phyloP scores from a whole-genome alignment of 441 rosid genomes.

The Populus hybrid region DNA sequence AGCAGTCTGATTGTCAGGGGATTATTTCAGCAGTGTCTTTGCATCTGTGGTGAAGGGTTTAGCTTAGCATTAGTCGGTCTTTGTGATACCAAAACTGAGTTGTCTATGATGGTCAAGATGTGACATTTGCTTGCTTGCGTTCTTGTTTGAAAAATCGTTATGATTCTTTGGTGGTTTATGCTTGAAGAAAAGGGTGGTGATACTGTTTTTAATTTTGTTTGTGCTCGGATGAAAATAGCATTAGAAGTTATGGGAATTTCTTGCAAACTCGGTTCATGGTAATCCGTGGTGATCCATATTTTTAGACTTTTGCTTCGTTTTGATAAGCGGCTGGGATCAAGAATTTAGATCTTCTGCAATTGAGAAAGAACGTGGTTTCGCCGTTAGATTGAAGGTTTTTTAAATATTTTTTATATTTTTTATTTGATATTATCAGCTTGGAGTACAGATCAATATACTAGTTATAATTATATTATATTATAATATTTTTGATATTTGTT shows the following conservation, averaged over 20 bases:
- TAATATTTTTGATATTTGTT: no score
- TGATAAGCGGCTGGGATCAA: no score
- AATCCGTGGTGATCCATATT: not conserved
- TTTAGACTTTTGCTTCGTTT: no score
- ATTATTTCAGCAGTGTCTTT: not conserved
- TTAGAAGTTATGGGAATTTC: not conserved
- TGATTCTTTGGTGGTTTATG: not conserved
- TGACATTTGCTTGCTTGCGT: conserved; percentile 17
- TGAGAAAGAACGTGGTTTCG: not conserved
- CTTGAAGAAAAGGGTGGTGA: not conserved
- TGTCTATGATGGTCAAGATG: not conserved
- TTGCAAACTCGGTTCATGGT: not conserved
- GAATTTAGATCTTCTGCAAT: no score
- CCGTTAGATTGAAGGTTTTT: no score
- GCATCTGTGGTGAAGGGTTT: conserved; percentile 8
- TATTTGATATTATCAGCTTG: no score
- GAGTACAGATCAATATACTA: no score
- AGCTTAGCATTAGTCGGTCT: conserved; percentile 3
- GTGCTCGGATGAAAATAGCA: not conserved
- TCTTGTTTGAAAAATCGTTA: no score
- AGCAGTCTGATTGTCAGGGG: not conserved
- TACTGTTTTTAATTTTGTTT: no score
- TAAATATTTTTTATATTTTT: no score
- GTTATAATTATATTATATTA: no score
- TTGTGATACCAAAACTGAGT: conserved; percentile 15